These are phyloP conservation scores for Coniochaeta hoffmannii DNA, from an alignment of 2,329 filamentous ascomycete species.

Conservation along the genomic window DNA sequence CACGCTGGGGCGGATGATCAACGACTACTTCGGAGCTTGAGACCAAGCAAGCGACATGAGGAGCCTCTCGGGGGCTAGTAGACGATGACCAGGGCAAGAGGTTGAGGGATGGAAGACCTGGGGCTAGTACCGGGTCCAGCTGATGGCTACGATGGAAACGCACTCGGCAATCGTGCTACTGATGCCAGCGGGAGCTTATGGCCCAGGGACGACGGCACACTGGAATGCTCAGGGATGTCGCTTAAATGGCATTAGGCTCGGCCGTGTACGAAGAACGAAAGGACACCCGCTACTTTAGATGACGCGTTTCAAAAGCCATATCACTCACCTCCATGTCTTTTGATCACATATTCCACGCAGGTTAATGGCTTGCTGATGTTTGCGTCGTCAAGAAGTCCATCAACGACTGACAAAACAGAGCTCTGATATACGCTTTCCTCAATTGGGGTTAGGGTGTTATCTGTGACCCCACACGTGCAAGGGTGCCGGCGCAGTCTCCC, in stretches of 20 bases:
- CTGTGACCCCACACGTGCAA: neutral
- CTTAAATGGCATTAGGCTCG: neutral
- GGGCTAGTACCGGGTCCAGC: no score
- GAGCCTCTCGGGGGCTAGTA: no score
- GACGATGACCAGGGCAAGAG: no score
- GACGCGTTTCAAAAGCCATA: neutral
- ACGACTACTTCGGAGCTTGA: slow-evolving; percentile 33
- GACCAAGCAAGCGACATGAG: neutral
- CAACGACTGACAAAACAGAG: neutral
- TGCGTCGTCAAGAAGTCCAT: no score
- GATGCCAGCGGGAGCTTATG: neutral
- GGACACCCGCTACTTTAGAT: neutral
- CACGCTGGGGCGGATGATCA: slow-evolving; percentile 40
- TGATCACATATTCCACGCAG: neutral
- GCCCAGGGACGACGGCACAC: neutral
- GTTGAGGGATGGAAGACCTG: no score
- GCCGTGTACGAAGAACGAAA: neutral
- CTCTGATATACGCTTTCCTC: neutral
- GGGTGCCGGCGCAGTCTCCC: neutral
- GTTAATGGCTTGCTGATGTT: no score
- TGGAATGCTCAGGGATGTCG: neutral
- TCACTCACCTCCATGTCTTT: neutral
- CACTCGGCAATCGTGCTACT: no score
- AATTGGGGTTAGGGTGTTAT: neutral
- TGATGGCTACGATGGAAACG: no score